Base-by-base conservation (phyloP, 2,329 filamentous ascomycete species). In the Raffaelea albimanens region DNA sequence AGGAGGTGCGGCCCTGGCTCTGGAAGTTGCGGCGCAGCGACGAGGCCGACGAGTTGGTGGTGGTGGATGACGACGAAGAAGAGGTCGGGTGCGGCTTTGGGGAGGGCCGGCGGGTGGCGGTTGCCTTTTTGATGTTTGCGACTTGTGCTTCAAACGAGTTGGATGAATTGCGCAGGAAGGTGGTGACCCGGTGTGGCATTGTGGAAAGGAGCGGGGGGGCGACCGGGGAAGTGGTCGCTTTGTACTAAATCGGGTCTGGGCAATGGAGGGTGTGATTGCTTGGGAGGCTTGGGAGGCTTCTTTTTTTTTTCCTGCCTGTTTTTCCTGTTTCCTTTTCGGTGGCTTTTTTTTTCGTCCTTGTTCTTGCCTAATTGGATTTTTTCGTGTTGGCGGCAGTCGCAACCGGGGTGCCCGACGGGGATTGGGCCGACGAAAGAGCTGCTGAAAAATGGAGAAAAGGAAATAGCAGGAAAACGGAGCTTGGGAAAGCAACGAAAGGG, bases 161-260 rank as follows among this genome's bases (percentile, higher is more conserved):
- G 53, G 73, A 73, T n/a, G 75, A 73, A 52, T 67, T 70, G 55
- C 74, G 72, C 55, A 80, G 68, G 62, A 80, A 78, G 59, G 69
- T 73, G 59, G 71, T 66, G 53, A 80, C 76, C 51, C 71, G 67
- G 65, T 78, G 73, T 58, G 76, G 75, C 76, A 80, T 80, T 51
- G 54, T 54, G 11, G 13, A 18, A 9, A 34, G 14, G 21, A 22
- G 19, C 31, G 44, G 38, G 45, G n/a, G 39, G 21, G 20, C 9
- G 18, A 8, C 14, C 34, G 18, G 34, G 18, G 34, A 16, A 19
- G 31, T 34, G 16, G 9, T 34, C 9, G 31, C 31, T 34, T 34
- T 16, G n/a, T n/a, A n/a, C n/a, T 29, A 29, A 29, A 29, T 29
- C 13, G 13, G 13, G 25, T 7, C 25, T 7, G 25, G 13, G 13